Base-by-base conservation (phyloP, 441 rosid genomes). In the Croton setiger region DNA sequence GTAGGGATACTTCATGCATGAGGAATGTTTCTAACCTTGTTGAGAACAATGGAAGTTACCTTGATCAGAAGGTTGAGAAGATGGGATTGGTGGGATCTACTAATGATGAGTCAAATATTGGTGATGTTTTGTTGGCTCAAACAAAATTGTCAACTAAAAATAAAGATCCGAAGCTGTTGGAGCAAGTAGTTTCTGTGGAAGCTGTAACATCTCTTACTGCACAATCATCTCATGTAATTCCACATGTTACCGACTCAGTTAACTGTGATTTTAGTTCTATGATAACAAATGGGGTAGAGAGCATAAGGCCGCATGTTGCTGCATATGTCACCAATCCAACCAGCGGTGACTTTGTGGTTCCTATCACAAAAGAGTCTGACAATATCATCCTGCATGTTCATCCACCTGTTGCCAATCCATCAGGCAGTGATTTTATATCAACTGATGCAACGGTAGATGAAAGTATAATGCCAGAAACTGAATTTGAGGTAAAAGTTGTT, bases 211-310 rank as follows among this genome's bases (percentile, higher is more conserved):
- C 80, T 69, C 11, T 73, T 23, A 61, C 43, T 47, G 63, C 31
- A 76, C 74, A 72, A 68, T 67, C 79, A 68, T 79, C 80, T 36
- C 45, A 67, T 44, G 69, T 66, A 66, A 77, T 66, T 62, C 81
- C 64, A 17, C 60, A 33, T 58, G 49, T 72, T 31, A 43, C 55
- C 12, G 18, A 41, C 9, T 11, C 44, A 33, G 11, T n/a, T 47
- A 64, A 33, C n/a, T 3, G 12, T 35, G 68, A 64, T 35, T 51
- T 49, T 51, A 31, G 41, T 31, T 48, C 31, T 23, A 23, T 57
- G 23, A 45, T 35, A 8, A 53, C 55, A 48, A 33, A 11, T 9
- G 56, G 33, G 41, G 67, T 14, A 48, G 67, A 7, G 4, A 17
- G 57, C 67, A 9, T 48, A 18, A 33, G 10, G 31, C 67, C 67